phyloP scores from a whole-genome alignment of 179 eudicot species.

The Silene vulgaris region DNA sequence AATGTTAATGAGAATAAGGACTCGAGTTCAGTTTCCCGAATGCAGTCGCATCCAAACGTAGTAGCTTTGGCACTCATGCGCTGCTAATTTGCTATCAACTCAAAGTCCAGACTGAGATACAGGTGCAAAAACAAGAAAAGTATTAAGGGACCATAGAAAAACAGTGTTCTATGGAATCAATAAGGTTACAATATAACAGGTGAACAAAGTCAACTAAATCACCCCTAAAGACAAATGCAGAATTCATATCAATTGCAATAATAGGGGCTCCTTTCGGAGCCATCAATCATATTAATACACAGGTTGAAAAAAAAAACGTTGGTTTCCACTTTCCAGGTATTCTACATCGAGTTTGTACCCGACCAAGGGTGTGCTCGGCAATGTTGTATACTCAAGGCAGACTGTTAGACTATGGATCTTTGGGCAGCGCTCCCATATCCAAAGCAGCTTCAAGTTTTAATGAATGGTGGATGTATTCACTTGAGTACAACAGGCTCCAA shows the following conservation, averaged over 20 bases:
- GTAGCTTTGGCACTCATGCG: background rate
- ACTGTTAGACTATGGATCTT: background rate
- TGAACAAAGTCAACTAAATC: background rate
- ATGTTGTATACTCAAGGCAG: background rate
- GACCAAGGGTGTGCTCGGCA: slow-evolving; percentile 9
- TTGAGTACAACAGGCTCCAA: slow-evolving; percentile 10
- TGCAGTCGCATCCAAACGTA: too few relatives aligned
- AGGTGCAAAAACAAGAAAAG: background rate
- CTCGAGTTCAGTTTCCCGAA: too few relatives aligned
- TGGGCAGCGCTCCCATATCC: background rate
- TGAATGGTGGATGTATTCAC: slow-evolving; percentile 5
- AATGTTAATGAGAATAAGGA: too few relatives aligned
- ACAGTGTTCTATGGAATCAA: background rate
- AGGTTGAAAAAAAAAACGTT: slow-evolving; percentile 3
- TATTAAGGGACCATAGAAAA: background rate
- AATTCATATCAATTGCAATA: background rate
- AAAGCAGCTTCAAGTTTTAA: slow-evolving; percentile 13
- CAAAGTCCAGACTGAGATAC: background rate
- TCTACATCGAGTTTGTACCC: slow-evolving; percentile 13
- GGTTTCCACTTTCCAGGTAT: background rate
- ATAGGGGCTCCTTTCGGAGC: background rate
- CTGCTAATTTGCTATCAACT: background rate
- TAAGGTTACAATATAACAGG: slow-evolving; percentile 3
- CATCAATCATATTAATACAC: slow-evolving; percentile 19
- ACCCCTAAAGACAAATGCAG: slow-evolving; percentile 16